Evolutionary conservation across 202 grass and related monocot genomes (phyloP).

Genomic region (Schoenoplectus triqueter): DNA sequence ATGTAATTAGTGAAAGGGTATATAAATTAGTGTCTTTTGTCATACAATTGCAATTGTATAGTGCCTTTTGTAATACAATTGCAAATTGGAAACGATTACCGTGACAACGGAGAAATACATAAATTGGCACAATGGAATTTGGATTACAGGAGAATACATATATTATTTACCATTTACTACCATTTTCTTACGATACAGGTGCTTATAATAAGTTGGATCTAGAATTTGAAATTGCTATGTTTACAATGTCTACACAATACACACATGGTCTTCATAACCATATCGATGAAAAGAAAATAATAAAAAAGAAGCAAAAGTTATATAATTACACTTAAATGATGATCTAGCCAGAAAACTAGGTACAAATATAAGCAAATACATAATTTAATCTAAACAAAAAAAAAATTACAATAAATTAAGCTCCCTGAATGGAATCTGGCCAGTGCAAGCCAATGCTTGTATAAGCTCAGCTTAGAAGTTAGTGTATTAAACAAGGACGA

Average conservation of each 20-base stretch:
- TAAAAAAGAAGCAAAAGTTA: neutral
- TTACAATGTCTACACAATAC: slow-evolving; percentile 31
- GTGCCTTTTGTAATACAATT: neutral
- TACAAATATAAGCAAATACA: slow-evolving; percentile 25
- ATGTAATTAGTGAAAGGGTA: no score
- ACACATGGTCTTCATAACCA: slow-evolving; percentile 31
- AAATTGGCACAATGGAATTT: neutral
- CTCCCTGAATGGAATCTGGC: slow-evolving; percentile 20
- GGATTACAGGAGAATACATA: neutral
- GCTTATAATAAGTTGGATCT: slow-evolving; percentile 34
- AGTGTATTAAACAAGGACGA: neutral
- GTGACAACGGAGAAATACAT: neutral
- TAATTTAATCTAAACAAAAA: slow-evolving; percentile 39
- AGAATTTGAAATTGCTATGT: slow-evolving; percentile 25
- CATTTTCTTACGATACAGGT: slow-evolving; percentile 10
- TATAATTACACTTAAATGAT: slow-evolving; percentile 22
- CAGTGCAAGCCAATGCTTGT: neutral
- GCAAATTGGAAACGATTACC: neutral
- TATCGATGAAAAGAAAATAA: neutral
- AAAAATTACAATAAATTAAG: slow-evolving; percentile 37
- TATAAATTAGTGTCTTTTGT: no score
- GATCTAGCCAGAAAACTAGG: slow-evolving; percentile 20
- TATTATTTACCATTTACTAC: no score
- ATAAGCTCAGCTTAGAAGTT: neutral
- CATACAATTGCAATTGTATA: neutral